Evolutionary conservation across 2,329 filamentous ascomycete species (phyloP).

Genomic region (Ceratocystis colombiana): DNA sequence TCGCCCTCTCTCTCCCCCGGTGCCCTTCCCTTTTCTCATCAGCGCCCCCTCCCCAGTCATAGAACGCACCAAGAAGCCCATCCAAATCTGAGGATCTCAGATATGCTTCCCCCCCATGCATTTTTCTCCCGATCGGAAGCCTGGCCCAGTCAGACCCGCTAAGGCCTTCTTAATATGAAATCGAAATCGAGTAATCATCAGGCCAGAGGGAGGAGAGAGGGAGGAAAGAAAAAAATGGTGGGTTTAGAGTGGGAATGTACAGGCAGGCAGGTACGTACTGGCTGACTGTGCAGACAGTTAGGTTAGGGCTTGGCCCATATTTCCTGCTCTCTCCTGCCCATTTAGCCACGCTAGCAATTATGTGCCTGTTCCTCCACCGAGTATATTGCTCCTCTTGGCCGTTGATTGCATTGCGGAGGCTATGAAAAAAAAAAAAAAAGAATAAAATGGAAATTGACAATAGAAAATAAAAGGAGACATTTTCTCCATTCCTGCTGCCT

Average conservation of each 20-base stretch:
- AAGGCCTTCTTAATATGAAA: constrained; percentile 4
- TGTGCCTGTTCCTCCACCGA: constrained; percentile 3
- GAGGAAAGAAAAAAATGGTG: neutral
- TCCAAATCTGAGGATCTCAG: constrained; percentile 10
- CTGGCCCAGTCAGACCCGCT: neutral
- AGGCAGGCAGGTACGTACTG: neutral
- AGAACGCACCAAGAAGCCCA: constrained; percentile 8
- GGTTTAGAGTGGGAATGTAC: neutral
- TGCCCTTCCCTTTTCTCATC: neutral
- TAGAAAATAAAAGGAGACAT: neutral
- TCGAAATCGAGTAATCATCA: neutral
- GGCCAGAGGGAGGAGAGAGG: neutral
- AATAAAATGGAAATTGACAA: neutral
- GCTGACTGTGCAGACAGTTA: too few relatives aligned
- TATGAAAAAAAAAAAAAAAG: too few relatives aligned
- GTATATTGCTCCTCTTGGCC: constrained; percentile 6
- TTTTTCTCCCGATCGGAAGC: neutral
- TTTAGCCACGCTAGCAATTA: too few relatives aligned
- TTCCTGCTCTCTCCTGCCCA: too few relatives aligned
- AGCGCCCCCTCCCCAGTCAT: constrained; percentile 5
- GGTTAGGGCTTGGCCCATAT: too few relatives aligned
- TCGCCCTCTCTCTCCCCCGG: neutral
- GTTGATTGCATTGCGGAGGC: neutral
- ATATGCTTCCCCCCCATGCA: constrained; percentile 8
- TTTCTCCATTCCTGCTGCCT: neutral